Base-by-base conservation (phyloP, 495 filamentous ascomycete species). In the Delitschia confertaspora region DNA sequence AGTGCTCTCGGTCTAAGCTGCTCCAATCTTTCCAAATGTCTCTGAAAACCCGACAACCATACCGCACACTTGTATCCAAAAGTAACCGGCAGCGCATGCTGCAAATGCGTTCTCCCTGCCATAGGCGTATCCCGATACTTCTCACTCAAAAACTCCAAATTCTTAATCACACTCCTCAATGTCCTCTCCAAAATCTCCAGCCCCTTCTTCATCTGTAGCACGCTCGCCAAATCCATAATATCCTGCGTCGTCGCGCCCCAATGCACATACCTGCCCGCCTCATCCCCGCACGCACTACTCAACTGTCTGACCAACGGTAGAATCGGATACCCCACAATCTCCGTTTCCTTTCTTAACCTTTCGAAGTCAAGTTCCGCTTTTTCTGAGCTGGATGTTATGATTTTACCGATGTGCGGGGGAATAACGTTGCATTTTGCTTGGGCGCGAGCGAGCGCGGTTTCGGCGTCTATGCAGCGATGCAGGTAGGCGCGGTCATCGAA, bases 171-270 rank as follows among this genome's bases (percentile, higher is more conserved):
- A 2, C 59, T 59, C 3, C 54, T 39, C 13, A 74, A 57, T 7
- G 62, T 49, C 20, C 50, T 26, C 26, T 68, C 61, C 5, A 73
- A 60, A n/a, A 71, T 59, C 4, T 56, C 59, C 11, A 74, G 54
- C 0, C 69, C 69, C 9, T 57, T 47, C 49, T 65, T 64, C 55
- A 74, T 70, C 46, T 74, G 71, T 14, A 74, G 51, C 6, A 73
- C 58, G 16, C 59, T 64, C 1, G 68, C 70, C 5, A 65, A 60
- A 41, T 74, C 71, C 67, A 71, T 72, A 32, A 74, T 71, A 49
- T 74, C 70, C 44, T 74, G 71, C n/a, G 71, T 74, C 9, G 71
- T 73, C 2, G 71, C 71, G 35, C 71, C 71, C 71, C 71, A 74
- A 54, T 74, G 71, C 7, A 73, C 64, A 45, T 72, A 74, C 49